phyloP scores from a whole-genome alignment of 345 rosid genomes.

The Nasturtium officinale region DNA sequence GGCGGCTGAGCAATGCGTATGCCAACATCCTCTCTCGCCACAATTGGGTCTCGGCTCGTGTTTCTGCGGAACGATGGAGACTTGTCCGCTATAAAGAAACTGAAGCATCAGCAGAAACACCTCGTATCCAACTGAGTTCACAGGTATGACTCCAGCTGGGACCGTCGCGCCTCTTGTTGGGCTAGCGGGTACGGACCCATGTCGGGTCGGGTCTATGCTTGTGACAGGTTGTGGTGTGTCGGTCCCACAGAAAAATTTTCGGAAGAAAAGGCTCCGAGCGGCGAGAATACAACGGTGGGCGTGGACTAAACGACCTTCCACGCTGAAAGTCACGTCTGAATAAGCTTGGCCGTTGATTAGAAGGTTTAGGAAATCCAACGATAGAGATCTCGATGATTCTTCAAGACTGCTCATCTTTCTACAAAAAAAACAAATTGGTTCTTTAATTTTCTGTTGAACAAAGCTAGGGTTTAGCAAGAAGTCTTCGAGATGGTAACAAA shows the following conservation, averaged over 20 bases:
- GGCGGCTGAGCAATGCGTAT: conserved; percentile 98
- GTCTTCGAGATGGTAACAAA: not conserved
- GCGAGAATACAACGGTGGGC: conserved; percentile 98
- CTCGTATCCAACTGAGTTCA: conserved; percentile 97
- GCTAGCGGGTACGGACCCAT: conserved; percentile 40
- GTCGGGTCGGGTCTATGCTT: conserved; percentile 56
- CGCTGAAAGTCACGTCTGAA: conserved; percentile 98
- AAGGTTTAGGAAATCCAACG: conserved; percentile 85
- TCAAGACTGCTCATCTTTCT: conserved; percentile 54
- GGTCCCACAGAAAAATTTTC: conserved; percentile 90
- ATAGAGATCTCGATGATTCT: conserved; percentile 88
- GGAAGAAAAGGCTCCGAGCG: conserved; percentile 87
- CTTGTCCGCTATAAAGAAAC: conserved; percentile 97
- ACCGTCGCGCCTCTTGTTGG: conserved; percentile 36
- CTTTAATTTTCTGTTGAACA: not conserved
- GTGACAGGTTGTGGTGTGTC: conserved; percentile 60
- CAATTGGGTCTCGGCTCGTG: conserved; percentile 97
- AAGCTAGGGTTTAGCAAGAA: conserved; percentile 40
- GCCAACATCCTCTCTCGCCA: conserved; percentile 98
- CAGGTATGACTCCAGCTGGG: conserved; percentile 67
- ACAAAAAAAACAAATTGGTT: not conserved
- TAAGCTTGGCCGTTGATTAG: conserved; percentile 98
- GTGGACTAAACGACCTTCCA: conserved; percentile 93
- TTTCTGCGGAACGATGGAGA: conserved; percentile 90
- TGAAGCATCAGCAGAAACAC: conserved; percentile 88